Evolutionary conservation across 2,329 filamentous ascomycete genomes (phyloP), one percentile per base, ranked within the genome.

Genomic region (Colletotrichum australisinense): DNA sequence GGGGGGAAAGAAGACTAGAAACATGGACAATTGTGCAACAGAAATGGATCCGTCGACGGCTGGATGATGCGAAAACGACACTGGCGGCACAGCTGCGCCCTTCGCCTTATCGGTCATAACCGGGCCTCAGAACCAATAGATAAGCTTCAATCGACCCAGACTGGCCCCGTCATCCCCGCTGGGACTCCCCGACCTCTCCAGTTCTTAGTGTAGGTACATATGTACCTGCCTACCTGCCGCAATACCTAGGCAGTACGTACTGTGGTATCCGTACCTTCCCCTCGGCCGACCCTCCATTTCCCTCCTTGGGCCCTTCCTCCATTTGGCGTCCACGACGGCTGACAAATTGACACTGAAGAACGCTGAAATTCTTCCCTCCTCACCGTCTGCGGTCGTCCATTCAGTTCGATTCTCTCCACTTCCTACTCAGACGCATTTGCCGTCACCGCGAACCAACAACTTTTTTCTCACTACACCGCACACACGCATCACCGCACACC

Each of bases 321-420:
- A 62, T 57, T 52, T 67, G 46, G 56, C 57, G 42, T 38, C 56
- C 26, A 63, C 59, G 72, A 63, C 72, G 67, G 72, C 72, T 74
- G 72, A 74, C 72, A 74, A 74, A 74, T 74, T 74, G 72, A 74
- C 66, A 38, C 64, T 60, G 52, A 70, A 73, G 68, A 64, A 58
- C 72, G 67, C 68, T 72, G 72, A 55, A 72, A 69, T 69, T 72
- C 68, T 68, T 67, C 73, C 76, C 67, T 69, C 67, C 67, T 66
- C 67, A 67, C 64, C 67, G 63, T 75, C 72, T 70, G 72, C 69
- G 11, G 42, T 56, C 66, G 46, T 68, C 67, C 57, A 60, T 69
- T 38, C 60, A 66, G 60, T 73, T 72, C 66, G 72, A 67, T 67
- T 72, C 67, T 73, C 67, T 69, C 69, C 69, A 69, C 69, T 67